Base-by-base conservation (phyloP, 2,329 filamentous ascomycete species). In the Thermothelomyces thermophilus region DNA sequence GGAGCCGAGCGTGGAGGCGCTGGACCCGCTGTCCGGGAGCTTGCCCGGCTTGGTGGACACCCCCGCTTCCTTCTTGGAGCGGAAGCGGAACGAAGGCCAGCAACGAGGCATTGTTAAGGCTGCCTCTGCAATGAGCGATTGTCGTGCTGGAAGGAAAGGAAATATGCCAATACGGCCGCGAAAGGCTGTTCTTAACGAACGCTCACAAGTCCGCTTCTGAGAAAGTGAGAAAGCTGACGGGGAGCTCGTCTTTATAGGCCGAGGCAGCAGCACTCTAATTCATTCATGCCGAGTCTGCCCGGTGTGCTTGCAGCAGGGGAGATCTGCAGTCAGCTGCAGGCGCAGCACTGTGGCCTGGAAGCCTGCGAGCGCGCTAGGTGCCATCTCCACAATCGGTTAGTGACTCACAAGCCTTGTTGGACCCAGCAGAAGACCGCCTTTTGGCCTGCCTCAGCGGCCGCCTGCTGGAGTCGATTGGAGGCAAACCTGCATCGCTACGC, bases 71-170 rank as follows among this genome's bases (percentile, higher is more conserved):
- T 56, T 55, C 37, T 48, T 49, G 48, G 53, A 54, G 50, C 55
- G 55, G 53, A 43, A 48, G 43, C 54, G 40, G 36, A 56, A 49
- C 13, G 31, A 41, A 17, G 55, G 55, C 55, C 55, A 57, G 53
- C 55, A 57, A 22, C 53, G 51, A 42, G 48, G 48, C 55, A 57
- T 57, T 31, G 51, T 55, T 14, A 14, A n/a, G 9, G 43, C n/a
- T n/a, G n/a, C n/a, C n/a, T n/a, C n/a, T n/a, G n/a, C n/a, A 2
- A 42, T 39, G 34, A 14, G 28, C n/a, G 13, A 34, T 20, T 3
- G n/a, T 37, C 5, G 26, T 31, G 20, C 37, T 34, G 24, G 28
- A n/a, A 35, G 22, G 13, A n/a, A 35, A 31, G 13, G 16, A n/a
- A 41, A 14, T 14, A 16, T 24, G 22, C 39, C 46, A 17, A 14